phyloP scores from a whole-genome alignment of 345 rosid genomes.

The Populus davidiana region DNA sequence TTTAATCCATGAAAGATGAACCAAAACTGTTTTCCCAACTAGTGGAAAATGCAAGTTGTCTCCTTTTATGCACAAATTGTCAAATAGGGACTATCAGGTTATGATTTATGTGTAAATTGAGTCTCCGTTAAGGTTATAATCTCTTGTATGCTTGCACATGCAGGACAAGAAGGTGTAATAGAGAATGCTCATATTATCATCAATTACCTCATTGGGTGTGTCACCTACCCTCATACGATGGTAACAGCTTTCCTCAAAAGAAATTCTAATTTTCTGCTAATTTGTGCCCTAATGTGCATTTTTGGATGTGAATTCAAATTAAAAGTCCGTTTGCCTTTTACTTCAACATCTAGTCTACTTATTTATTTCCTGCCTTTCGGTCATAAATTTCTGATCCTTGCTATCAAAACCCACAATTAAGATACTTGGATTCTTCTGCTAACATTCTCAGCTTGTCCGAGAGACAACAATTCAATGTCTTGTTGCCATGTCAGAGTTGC shows the following conservation, averaged over 20 bases:
- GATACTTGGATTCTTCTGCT: too few relatives aligned
- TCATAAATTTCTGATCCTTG: neutral
- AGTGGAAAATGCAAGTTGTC: constrained; percentile 2
- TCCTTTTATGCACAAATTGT: neutral
- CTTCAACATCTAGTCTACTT: neutral
- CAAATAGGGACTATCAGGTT: neutral
- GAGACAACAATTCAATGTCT: constrained; percentile 92
- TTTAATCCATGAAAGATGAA: neutral
- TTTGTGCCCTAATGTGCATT: neutral
- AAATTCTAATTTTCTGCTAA: neutral
- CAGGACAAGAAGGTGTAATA: constrained; percentile 60
- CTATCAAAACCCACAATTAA: too few relatives aligned
- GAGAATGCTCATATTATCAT: constrained; percentile 62
- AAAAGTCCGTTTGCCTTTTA: neutral
- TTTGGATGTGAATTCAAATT: neutral
- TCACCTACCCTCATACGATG: constrained; percentile 63
- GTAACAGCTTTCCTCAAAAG: constrained; percentile 29
- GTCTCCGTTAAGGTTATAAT: neutral
- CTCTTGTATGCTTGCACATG: constrained; percentile 16
- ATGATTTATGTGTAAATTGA: neutral
- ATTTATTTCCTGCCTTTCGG: too few relatives aligned
- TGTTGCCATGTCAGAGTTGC: constrained; percentile 60
- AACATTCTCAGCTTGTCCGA: constrained; percentile 57
- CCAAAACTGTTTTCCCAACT: neutral
- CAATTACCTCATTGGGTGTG: constrained; percentile 51